Percentiles rank a stretch among this genome's conserved stretches.
phyloP scores from a whole-genome alignment of 345 rosid genomes.

The Euclidium syriacum region DNA sequence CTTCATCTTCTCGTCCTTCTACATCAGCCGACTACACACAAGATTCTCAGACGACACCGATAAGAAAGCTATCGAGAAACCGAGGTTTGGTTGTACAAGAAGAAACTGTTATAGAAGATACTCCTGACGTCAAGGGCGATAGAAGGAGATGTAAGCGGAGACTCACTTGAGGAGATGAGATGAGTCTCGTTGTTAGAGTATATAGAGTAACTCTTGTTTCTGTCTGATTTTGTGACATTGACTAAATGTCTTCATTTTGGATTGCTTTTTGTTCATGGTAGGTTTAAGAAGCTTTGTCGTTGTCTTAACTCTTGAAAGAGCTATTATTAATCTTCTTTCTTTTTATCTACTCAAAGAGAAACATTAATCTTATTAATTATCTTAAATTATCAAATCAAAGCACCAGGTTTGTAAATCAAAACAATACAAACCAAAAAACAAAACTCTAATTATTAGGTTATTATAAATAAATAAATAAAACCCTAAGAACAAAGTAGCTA shows the following conservation, averaged over 20 bases:
- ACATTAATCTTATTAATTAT: too few relatives aligned
- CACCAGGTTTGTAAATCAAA: not conserved
- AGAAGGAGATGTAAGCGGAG: conserved; percentile 44
- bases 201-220: conserved; percentile 10
- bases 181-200: not conserved
- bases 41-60: conserved; percentile 60
- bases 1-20: conserved; percentile 24
- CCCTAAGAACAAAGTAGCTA: not conserved
- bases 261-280: conserved; percentile 6
- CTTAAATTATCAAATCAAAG: not conserved
- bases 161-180: conserved; percentile 32
- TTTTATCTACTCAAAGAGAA: too few relatives aligned
- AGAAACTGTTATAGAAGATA: conserved; percentile 62
- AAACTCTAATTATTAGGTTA: conserved; percentile 5
- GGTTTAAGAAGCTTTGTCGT: not conserved
- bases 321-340: not conserved
- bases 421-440: conserved; percentile 10
- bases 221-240: conserved; percentile 11
- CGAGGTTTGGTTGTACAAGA: conserved; percentile 72
- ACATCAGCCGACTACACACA: conserved; percentile 21
- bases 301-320: not conserved
- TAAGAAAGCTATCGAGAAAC: conserved; percentile 69
- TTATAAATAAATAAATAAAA: not conserved
- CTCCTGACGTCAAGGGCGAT: conserved; percentile 38
- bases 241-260: conserved; percentile 12